Evolutionary conservation across 2,329 filamentous ascomycete species (phyloP).

Genomic region (Aspergillus thermomutatus): DNA sequence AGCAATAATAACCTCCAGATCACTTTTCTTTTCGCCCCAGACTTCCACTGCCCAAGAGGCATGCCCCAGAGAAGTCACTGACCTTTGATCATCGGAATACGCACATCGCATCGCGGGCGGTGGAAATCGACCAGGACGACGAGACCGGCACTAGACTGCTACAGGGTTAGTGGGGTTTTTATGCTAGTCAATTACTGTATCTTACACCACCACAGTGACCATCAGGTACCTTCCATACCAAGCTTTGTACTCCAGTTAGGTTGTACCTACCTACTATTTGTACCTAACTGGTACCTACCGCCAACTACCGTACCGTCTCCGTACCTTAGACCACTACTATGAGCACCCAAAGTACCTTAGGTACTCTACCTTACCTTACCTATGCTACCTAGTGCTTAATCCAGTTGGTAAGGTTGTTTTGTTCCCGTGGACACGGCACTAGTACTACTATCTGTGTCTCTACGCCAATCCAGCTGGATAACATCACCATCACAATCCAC

Average conservation of each 20-base stretch:
- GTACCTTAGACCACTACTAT: too few relatives aligned
- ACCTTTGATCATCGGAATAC: slow-evolving; percentile 3
- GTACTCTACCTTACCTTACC: neutral
- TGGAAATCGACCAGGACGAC: neutral
- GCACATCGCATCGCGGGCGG: slow-evolving; percentile 1
- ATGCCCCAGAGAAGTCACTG: slow-evolving; percentile 1
- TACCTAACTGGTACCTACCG: neutral
- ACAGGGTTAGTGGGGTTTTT: neutral
- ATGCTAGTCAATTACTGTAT: too few relatives aligned
- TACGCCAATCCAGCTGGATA: neutral
- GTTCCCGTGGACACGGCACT: slow-evolving; percentile 10
- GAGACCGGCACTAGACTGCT: neutral
- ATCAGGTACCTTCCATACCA: neutral
- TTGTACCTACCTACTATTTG: neutral
- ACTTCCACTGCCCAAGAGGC: neutral
- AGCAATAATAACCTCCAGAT: neutral
- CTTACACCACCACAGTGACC: neutral
- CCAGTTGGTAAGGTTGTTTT: slow-evolving; percentile 1
- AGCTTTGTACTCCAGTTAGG: neutral
- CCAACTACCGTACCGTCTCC: too few relatives aligned
- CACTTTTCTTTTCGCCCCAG: neutral
- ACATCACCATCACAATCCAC: slow-evolving; percentile 11
- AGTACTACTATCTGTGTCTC: neutral
- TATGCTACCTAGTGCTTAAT: neutral
- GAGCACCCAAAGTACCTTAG: neutral